A percentile compares a stretch with the other conserved stretches of the same genome.
Evolutionary conservation across 371 early-diverging fungal genomes (phyloP).

Genomic region (Zancudomyces culisetae): DNA sequence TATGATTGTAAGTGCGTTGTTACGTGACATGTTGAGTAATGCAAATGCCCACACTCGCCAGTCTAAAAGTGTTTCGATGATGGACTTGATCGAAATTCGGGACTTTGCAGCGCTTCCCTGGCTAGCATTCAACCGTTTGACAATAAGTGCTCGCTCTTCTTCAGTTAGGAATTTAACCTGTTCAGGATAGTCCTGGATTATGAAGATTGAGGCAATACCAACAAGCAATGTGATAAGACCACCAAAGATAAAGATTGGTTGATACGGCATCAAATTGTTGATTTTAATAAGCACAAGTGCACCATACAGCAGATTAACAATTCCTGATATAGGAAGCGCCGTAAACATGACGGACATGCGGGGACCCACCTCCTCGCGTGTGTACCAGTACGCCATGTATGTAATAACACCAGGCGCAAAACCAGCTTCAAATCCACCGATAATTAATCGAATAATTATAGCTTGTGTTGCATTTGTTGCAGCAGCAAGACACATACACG

Average conservation of each 20-base stretch:
- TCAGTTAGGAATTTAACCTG: constrained; percentile 13
- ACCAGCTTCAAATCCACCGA: constrained; percentile 35
- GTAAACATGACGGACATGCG: constrained; percentile 27
- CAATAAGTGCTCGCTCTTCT: constrained; percentile 11
- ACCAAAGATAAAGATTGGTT: constrained; percentile 36
- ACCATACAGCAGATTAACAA: constrained; percentile 27
- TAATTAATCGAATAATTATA: constrained; percentile 23
- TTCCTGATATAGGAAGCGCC: constrained; percentile 26
- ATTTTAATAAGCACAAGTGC: constrained; percentile 18
- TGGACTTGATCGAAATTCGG: constrained; percentile 8
- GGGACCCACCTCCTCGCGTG: constrained; percentile 16
- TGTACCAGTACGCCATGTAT: constrained; percentile 35
- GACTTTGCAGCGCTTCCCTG: constrained; percentile 6
- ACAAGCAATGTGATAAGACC: constrained; percentile 25
- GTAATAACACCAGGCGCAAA: constrained; percentile 34
- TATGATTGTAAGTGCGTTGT: constrained; percentile 10
- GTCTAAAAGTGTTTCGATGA: constrained; percentile 10
- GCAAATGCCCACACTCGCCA: constrained; percentile 21
- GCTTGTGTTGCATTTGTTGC: constrained; percentile 6
- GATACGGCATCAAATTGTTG: constrained; percentile 28
- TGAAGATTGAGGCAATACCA: constrained; percentile 9
- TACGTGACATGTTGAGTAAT: constrained; percentile 15
- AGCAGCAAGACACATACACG: constrained; percentile 27
- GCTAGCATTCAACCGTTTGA: constrained; percentile 9
- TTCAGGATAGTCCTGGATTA: constrained; percentile 17